A percentile compares a stretch with the other conserved stretches of the same genome.
These are phyloP conservation scores for Agrostemma githago DNA, from an alignment of 148 eudicot genomes.

Conservation along the genomic window DNA sequence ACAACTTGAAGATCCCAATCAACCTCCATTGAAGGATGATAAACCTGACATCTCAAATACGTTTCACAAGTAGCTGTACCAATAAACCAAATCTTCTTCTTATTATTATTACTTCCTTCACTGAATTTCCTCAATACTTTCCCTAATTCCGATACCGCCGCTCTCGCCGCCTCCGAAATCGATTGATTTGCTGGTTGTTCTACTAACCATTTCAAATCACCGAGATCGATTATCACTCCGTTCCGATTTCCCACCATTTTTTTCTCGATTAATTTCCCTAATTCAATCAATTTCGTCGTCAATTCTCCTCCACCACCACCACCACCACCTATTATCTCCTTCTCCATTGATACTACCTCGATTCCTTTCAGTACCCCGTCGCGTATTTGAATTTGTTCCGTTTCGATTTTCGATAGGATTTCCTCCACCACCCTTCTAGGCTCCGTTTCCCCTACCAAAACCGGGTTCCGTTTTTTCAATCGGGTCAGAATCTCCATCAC, in stretches of 20 bases:
- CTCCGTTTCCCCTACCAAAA: slow-evolving; percentile 69
- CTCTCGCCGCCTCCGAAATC: slow-evolving; percentile 31
- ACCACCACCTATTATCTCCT: no score
- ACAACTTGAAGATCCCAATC: slow-evolving; percentile 96
- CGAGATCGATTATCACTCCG: slow-evolving; percentile 63
- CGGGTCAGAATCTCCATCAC: slow-evolving; percentile 55
- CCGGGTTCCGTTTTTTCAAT: slow-evolving; percentile 54
- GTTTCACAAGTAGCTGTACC: slow-evolving; percentile 98
- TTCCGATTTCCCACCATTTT: slow-evolving; percentile 29
- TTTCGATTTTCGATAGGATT: slow-evolving; percentile 45
- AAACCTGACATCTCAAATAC: slow-evolving; percentile 83
- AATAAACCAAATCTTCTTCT: slow-evolving; percentile 73
- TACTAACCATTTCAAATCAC: slow-evolving; percentile 47
- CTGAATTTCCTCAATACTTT: slow-evolving; percentile 38
- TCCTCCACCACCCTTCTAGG: slow-evolving; percentile 54
- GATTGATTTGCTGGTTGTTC: slow-evolving; percentile 37
- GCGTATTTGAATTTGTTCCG: slow-evolving; percentile 51
- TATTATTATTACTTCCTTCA: slow-evolving; percentile 28
- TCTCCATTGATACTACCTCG: slow-evolving; percentile 41
- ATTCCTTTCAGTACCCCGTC: slow-evolving; percentile 41
- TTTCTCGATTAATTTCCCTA: slow-evolving; percentile 42
- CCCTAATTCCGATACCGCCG: slow-evolving; percentile 32
- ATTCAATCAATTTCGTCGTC: slow-evolving; percentile 34
- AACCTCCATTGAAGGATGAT: slow-evolving; percentile 73
- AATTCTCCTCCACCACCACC: slow-evolving; percentile 31